Evolutionary conservation across 2,329 filamentous ascomycete genomes (phyloP).

Genomic region (Fusarium longipes): DNA sequence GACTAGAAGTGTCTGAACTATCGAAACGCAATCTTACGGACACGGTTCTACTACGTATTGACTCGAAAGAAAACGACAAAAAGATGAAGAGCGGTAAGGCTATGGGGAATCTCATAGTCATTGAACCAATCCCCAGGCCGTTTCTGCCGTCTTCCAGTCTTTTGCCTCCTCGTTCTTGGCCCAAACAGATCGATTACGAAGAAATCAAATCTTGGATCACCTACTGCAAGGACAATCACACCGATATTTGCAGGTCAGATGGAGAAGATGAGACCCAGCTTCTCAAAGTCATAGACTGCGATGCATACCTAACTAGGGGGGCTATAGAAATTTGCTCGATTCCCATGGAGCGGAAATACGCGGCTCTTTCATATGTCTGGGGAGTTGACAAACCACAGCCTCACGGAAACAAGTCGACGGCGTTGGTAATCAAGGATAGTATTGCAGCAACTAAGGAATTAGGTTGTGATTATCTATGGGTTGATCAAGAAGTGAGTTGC

Average conservation of each 20-base stretch:
- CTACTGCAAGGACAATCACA: background rate
- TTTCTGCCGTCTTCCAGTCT: background rate
- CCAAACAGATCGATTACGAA: background rate
- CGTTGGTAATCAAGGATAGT: background rate
- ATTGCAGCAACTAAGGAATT: background rate
- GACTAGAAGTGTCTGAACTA: background rate
- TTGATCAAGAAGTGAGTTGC: background rate
- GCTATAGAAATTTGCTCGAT: background rate
- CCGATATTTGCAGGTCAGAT: background rate
- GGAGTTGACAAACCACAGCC: background rate
- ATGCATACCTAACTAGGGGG: background rate
- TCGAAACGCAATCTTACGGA: background rate
- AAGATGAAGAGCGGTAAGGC: no score
- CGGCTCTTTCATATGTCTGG: background rate
- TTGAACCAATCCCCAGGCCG: background rate
- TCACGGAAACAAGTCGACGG: background rate
- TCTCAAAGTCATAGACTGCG: constrained; percentile 1
- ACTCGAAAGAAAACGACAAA: background rate
- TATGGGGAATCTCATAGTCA: background rate
- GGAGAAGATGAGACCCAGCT: background rate
- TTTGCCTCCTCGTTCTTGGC: background rate
- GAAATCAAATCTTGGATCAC: background rate
- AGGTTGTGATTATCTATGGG: background rate
- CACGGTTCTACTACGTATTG: background rate
- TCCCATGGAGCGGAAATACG: background rate